Evolutionary conservation across 192 early-diverging fungal species (phyloP).

Genomic region (Cladochytrium replicatum): DNA sequence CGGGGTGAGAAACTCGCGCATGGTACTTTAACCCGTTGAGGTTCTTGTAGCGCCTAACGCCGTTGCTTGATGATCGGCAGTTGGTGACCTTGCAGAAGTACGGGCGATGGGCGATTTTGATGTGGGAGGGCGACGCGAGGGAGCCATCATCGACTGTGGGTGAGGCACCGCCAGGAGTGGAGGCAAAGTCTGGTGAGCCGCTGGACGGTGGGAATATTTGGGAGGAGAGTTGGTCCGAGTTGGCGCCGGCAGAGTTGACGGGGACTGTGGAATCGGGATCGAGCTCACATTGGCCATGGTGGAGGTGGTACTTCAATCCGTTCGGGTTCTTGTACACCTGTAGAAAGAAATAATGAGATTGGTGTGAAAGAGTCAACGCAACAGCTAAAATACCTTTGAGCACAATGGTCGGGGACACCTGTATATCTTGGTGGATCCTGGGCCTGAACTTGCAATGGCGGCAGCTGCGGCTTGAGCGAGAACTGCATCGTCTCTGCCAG

Average conservation of each 20-base stretch:
- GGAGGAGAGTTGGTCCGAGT: no score
- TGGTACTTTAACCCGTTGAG: slow-evolving; percentile 94
- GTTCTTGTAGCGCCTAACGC: slow-evolving; percentile 94
- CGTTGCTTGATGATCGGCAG: slow-evolving; percentile 67
- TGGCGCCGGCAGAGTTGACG: no score
- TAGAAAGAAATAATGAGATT: slow-evolving; percentile 9
- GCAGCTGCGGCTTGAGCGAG: no score
- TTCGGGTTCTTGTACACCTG: slow-evolving; percentile 97
- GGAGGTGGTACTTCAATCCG: slow-evolving; percentile 94
- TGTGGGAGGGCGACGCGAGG: slow-evolving; percentile 14
- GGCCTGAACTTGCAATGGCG: no score
- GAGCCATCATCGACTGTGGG: no score
- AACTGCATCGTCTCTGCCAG: no score
- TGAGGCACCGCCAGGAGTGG: no score
- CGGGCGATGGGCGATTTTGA: slow-evolving; percentile 17
- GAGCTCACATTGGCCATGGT: slow-evolving; percentile 55
- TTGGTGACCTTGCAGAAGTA: background rate
- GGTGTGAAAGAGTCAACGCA: background rate
- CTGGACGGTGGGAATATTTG: no score
- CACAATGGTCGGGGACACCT: slow-evolving; percentile 16
- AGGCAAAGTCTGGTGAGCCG: no score
- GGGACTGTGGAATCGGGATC: slow-evolving; percentile 19
- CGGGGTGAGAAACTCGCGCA: slow-evolving; percentile 25
- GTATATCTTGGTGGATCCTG: no score
- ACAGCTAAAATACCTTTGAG: slow-evolving; percentile 10